Evolutionary conservation across 2,329 filamentous ascomycete genomes (phyloP), one percentile per base, ranked within the genome.

Genomic region (Nemania sp.): DNA sequence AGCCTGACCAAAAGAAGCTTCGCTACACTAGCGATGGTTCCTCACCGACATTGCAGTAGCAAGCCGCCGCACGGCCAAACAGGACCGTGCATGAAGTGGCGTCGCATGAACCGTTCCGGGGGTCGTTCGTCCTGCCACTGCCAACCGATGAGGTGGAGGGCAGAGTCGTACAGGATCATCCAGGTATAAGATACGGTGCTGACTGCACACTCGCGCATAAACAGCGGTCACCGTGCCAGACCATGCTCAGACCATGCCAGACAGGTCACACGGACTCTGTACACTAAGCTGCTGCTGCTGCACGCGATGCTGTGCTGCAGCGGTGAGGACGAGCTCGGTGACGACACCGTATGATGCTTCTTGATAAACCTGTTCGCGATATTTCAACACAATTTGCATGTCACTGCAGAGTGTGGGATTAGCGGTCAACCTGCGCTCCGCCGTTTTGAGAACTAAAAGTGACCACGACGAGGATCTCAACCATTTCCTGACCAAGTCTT

Each of bases 31-130:
- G 39, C 37, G 45, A 51, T 54, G 42, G 36, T 33, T 31, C 52
- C 56, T 56, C 56, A 59, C 56, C 56, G 56, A 59, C 56, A 59
- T 57, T 59, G 49, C 49, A 52, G 49, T 31, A 37, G 36, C 23
- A 48, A 6, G 43, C 31, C 45, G 34, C 23, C 34, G 54, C 54
- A 54, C 49, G 42, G 33, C 26, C 17, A 36, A 49, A 44, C 17
- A 53, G 53, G 54, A 53, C 56, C 56, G 45, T 59, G 53, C 56
- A 56, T 56, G 20, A 22, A 36, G 52, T 49, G 33, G 49, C 20
- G 45, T 44, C 46, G 53, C 56, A 56, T 56, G 49, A 49, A 53
- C 49, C 11, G 42, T 43, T 44, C 49, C 22, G 41, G 41, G 41
- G 37, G 36, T 30, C 20, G 17, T 40, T n/a, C 22, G 37, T 41